phyloP scores from a whole-genome alignment of 1,284 basidiomycete genomes.

The Wallemia hederae region DNA sequence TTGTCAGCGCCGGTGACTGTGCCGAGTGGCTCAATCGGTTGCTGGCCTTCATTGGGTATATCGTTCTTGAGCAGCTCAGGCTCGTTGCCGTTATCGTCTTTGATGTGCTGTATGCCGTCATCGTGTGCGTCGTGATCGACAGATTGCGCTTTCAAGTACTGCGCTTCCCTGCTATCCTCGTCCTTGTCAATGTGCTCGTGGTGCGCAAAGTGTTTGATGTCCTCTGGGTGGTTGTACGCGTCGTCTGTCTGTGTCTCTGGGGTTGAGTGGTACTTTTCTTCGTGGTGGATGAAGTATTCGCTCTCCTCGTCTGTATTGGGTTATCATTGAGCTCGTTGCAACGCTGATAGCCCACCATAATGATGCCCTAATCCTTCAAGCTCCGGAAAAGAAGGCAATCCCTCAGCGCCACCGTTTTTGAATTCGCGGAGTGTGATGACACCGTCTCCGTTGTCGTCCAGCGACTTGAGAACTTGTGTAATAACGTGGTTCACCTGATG shows the following conservation, averaged over 20 bases:
- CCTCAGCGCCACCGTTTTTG: not conserved
- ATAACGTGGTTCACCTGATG: not conserved
- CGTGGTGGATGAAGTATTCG: not conserved
- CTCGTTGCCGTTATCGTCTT: not conserved
- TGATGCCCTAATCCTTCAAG: not conserved
- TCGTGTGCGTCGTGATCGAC: not conserved
- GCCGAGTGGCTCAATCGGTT: not conserved
- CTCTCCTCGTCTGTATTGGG: not conserved
- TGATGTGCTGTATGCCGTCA: not conserved
- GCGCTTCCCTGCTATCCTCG: slow-evolving; percentile 42
- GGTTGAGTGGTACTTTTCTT: slow-evolving; percentile 68
- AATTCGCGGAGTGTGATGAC: not conserved
- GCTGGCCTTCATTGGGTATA: not conserved
- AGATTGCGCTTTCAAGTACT: not conserved
- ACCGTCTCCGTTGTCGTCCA: not conserved
- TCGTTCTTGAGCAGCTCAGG: not conserved
- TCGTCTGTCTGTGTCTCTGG: slow-evolving; percentile 93
- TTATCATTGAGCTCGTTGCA: not conserved
- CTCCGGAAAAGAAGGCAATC: not conserved
- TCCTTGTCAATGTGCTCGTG: slow-evolving; percentile 63
- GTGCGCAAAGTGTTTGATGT: slow-evolving; percentile 51
- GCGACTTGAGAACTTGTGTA: not conserved
- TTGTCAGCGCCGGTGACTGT: not conserved
- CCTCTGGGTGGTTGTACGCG: slow-evolving; percentile 73
- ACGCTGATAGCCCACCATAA: not conserved